Evolutionary conservation across 768 basidiomycete genomes (phyloP).

Genomic region (Phanerochaete sordida): DNA sequence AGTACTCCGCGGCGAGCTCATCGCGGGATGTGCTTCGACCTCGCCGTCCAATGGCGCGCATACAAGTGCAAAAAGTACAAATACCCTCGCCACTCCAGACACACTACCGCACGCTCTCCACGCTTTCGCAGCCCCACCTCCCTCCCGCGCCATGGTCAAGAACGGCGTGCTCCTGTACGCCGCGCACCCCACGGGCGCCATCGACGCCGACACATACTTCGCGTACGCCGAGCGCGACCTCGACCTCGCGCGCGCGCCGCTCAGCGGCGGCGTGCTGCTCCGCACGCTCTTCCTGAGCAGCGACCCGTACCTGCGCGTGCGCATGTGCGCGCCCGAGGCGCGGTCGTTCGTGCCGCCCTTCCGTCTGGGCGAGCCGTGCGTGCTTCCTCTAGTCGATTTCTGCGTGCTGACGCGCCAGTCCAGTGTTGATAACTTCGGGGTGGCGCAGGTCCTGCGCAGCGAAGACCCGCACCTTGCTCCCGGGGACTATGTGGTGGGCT

Average conservation of each 20-base stretch:
- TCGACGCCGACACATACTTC: background rate
- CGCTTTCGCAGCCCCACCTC: no score
- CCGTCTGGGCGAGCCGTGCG: constrained; percentile 5
- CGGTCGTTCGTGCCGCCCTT: background rate
- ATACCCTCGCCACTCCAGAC: no score
- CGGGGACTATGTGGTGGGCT: constrained; percentile 4
- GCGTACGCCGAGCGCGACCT: constrained; percentile 6
- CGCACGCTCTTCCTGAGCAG: constrained; percentile 11
- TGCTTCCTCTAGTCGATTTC: background rate
- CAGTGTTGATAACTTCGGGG: constrained; percentile 1
- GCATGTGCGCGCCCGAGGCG: constrained; percentile 7
- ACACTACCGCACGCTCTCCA: no score
- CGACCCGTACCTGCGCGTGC: constrained; percentile 15
- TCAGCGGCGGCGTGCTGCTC: constrained; percentile 16
- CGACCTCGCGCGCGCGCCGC: constrained; percentile 13
- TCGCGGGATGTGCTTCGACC: no score
- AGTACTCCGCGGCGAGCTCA: no score
- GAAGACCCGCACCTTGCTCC: background rate
- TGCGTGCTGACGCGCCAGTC: no score
- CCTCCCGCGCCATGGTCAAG: background rate
- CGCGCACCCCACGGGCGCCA: background rate
- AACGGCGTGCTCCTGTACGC: background rate
- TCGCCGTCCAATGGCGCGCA: no score
- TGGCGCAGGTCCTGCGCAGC: background rate
- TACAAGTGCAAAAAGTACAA: no score